A percentile compares a stretch with the other conserved stretches of the same genome.
Evolutionary conservation across 768 basidiomycete genomes (phyloP).

Genomic region (Termitomyces sp.): DNA sequence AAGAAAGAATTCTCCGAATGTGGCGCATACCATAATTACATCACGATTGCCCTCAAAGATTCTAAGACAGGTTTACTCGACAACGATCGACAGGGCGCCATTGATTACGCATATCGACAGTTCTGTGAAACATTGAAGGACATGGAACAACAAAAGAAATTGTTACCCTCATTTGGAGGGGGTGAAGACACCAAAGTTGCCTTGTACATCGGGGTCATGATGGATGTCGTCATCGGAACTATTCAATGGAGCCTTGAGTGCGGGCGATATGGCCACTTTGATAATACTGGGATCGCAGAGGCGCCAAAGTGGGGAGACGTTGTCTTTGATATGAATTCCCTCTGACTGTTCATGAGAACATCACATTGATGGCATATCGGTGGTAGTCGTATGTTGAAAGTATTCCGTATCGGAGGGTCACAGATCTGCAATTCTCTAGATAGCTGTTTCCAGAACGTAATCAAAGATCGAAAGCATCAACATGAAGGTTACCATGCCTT

Average conservation of each 20-base stretch:
- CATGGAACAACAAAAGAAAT: not conserved
- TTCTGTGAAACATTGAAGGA: conserved; percentile 1
- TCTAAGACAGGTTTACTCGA: not conserved
- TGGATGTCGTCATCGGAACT: conserved; percentile 5
- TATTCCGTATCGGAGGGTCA: too few species aligned
- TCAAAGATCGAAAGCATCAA: too few species aligned
- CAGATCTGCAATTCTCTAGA: too few species aligned
- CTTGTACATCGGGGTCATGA: conserved; percentile 1
- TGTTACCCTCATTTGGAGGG: too few species aligned
- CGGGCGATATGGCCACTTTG: conserved; percentile 1
- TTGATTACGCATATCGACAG: conserved; percentile 1
- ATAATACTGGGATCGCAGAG: not conserved
- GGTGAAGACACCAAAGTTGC: not conserved
- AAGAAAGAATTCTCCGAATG: conserved; percentile 3
- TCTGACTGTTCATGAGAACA: too few species aligned
- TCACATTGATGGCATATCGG: too few species aligned
- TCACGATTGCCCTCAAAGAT: conserved; percentile 3
- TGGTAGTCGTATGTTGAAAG: too few species aligned
- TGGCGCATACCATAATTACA: conserved; percentile 6
- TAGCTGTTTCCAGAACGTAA: too few species aligned
- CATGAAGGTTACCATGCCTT: too few species aligned
- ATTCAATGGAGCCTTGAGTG: conserved; percentile 8
- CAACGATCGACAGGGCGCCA: conserved; percentile 1
- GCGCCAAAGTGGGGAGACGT: conserved; percentile 2
- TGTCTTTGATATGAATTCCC: conserved; percentile 3